phyloP scores from a whole-genome alignment of 1,284 basidiomycete genomes.

The Moesziomyces antarcticus region DNA sequence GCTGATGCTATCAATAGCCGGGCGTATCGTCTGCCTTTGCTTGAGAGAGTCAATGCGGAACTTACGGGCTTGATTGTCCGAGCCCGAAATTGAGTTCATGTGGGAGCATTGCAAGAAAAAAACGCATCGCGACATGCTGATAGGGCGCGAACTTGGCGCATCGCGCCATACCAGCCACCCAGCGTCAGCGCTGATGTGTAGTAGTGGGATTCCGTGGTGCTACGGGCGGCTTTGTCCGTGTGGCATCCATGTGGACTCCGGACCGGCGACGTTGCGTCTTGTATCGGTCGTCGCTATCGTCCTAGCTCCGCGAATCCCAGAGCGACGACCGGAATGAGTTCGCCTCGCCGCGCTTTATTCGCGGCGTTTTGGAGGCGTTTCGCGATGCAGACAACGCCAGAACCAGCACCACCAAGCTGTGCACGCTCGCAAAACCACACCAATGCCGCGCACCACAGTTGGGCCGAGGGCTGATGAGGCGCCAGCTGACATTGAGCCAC shows the following conservation, averaged over 20 bases:
- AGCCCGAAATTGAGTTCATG: no score
- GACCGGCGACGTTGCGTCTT: constrained; percentile 5
- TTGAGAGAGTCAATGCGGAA: no score
- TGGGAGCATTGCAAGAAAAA: no score
- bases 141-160: no score
- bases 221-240: constrained; percentile 13
- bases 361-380: no score
- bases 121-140: no score
- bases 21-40: no score
- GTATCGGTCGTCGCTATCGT: neutral
- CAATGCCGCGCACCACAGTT: no score
- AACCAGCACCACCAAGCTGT: no score
- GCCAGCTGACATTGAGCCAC: neutral
- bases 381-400: no score
- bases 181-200: neutral
- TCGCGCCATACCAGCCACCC: neutral
- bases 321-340: neutral
- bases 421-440: neutral
- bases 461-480: neutral
- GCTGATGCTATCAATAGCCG: neutral
- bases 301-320: neutral
- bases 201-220: neutral
- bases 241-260: constrained; percentile 29
- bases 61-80: no score
- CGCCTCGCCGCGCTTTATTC: no score